These are phyloP conservation scores for Candolleomyces aberdarensis DNA, from an alignment of 768 basidiomycete genomes.

Conservation along the genomic window DNA sequence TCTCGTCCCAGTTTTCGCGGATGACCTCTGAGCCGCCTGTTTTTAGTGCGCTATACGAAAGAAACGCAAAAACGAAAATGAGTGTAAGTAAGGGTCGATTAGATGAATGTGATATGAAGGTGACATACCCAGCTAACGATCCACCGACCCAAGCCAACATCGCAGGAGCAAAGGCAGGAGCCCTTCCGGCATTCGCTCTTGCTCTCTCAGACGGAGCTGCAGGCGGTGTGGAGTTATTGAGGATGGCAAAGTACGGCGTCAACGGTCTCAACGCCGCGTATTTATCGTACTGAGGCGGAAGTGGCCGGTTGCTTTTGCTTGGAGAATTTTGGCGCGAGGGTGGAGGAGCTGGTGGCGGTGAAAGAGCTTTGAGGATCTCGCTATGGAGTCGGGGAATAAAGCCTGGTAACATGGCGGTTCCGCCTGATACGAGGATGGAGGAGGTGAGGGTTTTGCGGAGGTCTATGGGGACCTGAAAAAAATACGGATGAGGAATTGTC, in stretches of 20 bases:
- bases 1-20: slow-evolving; percentile 86
- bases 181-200: slow-evolving; percentile 68
- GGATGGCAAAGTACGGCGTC: slow-evolving; percentile 68
- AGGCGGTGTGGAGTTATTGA: slow-evolving; percentile 79
- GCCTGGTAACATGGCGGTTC: slow-evolving; percentile 88
- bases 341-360: slow-evolving; percentile 25
- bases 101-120: too few species aligned
- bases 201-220: slow-evolving; percentile 48
- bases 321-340: slow-evolving; percentile 22
- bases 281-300: slow-evolving; percentile 62
- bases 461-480: slow-evolving; percentile 77
- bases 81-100: slow-evolving; percentile 4
- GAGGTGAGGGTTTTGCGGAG: slow-evolving; percentile 81
- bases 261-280: slow-evolving; percentile 74
- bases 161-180: slow-evolving; percentile 83
- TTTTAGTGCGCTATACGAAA: slow-evolving; percentile 64
- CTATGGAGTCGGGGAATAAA: slow-evolving; percentile 87
- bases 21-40: slow-evolving; percentile 80
- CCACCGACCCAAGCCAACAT: slow-evolving; percentile 92
- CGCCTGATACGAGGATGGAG: slow-evolving; percentile 84
- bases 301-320: slow-evolving; percentile 13
- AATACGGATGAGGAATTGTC: too few species aligned
- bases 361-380: slow-evolving; percentile 67
- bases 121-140: slow-evolving; percentile 88
- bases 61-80: background rate